Conservation (phyloP, 2,329 filamentous ascomycete species). For the Colletotrichum lupini region DNA sequence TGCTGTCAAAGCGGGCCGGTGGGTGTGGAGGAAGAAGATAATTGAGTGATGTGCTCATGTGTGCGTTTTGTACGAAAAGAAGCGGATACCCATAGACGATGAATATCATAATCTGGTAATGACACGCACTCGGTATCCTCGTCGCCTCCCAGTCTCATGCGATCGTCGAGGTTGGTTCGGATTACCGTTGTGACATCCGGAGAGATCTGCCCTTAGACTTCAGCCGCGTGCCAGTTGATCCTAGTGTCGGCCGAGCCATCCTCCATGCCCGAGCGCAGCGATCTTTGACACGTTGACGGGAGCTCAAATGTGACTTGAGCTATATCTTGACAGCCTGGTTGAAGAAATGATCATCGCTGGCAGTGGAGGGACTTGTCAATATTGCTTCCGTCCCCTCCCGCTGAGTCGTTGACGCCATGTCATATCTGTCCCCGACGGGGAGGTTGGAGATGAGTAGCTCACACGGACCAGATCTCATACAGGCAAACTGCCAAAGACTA, state of each 20-base stretch:
- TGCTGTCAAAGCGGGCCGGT: not conserved
- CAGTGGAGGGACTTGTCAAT: not conserved
- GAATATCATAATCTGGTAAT: slow-evolving; percentile 7
- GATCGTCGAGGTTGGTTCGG: not conserved
- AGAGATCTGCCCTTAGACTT: not conserved
- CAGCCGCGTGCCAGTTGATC: not conserved
- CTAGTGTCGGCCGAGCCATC: not conserved
- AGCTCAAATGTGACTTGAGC: not conserved
- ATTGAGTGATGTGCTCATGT: slow-evolving; percentile 3
- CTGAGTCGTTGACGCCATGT: not conserved
- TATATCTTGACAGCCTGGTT: not conserved
- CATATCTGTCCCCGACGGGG: no score
- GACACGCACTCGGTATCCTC: not conserved
- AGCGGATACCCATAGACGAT: slow-evolving; percentile 30
- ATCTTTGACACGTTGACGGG: not conserved
- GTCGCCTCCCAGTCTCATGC: not conserved
- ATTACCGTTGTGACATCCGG: not conserved
- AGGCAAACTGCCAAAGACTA: not conserved
- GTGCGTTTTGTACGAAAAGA: slow-evolving; percentile 2
- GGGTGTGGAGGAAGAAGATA: not conserved
- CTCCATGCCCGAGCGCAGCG: not conserved
- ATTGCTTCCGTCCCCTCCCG: not conserved
- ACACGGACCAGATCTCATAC: not conserved
- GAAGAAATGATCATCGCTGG: not conserved
- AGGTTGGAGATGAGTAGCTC: not conserved